Evolutionary conservation across 139 green algal genomes (phyloP), one percentile per base, ranked within the genome.

Genomic region (Micromonas commoda): DNA sequence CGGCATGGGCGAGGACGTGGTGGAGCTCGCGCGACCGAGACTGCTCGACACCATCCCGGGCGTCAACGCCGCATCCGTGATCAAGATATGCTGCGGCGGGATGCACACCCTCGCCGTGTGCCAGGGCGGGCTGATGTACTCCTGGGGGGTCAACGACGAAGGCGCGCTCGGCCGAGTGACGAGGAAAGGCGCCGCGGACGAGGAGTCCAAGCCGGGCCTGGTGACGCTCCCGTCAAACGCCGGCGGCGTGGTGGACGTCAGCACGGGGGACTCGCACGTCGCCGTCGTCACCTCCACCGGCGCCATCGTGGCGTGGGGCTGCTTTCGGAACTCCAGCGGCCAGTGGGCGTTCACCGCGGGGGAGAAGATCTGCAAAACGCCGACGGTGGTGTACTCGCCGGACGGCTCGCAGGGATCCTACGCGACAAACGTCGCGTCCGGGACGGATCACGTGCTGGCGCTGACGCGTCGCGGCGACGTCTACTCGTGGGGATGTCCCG

Each of bases 91-190:
- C 0, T 87, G 84, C 31, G 93, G 93, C 23, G 93, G 91, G 45
- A 97, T 96, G 93, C 93, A 97, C 87, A 94, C 85, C 0, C 84
- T 91, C 3, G 92, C 85, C 1, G 77, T 97, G 21, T 78, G 80
- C 1, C 76, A 73, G 1, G 82, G 88, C 21, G 83, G 88, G 28
- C 31, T 38, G 0, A 82, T 97, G 1, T 97, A 81, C 63, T 89
- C 87, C 0, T 94, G 88, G 87, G 68, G 93, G 23, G 91, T 96
- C 24, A 97, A 97, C 76, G 93, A 97, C 66, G 93, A 97, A 85
- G 78, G 78, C 24, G 78, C 78, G 37, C 78, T 82, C 13, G 78
- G 78, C 1, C 38, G 78, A 24, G 26, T 32, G 2, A 71, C 60
- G 45, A 52, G 72, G 19, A 67, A 65, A 26, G 34, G 72, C 57